A percentile compares a stretch with the other conserved stretches of the same genome.
Conservation (phyloP, 2,329 filamentous ascomycete genomes). For the Diaporthe destruens region DNA sequence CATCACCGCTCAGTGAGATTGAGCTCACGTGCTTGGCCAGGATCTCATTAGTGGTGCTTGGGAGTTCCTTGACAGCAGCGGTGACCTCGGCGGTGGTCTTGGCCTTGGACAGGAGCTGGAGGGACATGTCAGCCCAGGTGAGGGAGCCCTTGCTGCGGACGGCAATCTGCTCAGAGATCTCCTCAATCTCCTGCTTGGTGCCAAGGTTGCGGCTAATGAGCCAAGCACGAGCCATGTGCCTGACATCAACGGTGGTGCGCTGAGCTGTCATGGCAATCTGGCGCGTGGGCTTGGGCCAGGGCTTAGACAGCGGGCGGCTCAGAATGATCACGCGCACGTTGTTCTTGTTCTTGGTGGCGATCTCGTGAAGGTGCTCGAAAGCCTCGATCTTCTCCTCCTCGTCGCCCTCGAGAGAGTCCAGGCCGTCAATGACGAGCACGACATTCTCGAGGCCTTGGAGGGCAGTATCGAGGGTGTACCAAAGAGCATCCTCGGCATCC, state of each 20-base stretch:
- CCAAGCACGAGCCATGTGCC: conserved; percentile 41
- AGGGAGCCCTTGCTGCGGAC: conserved; percentile 43
- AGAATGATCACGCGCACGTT: conserved; percentile 42
- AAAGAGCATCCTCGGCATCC: conserved; percentile 46
- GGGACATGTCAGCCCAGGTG: conserved; percentile 41
- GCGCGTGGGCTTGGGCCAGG: conserved; percentile 42
- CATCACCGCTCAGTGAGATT: conserved; percentile 39
- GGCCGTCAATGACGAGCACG: conserved; percentile 40
- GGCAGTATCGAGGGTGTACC: conserved; percentile 41
- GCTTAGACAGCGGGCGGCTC: conserved; percentile 41
- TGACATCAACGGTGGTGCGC: conserved; percentile 39
- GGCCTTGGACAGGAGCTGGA: conserved; percentile 39
- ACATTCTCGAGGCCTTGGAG: conserved; percentile 42
- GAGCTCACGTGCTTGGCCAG: conserved; percentile 36
- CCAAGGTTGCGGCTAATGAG: conserved; percentile 37
- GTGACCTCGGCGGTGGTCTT: conserved; percentile 37
- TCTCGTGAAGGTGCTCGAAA: conserved; percentile 42
- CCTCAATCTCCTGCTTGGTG: conserved; percentile 42
- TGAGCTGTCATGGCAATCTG: conserved; percentile 40
- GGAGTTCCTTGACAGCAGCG: conserved; percentile 38
- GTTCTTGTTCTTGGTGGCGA: conserved; percentile 42
- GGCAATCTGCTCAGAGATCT: conserved; percentile 40
- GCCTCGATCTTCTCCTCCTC: conserved; percentile 41
- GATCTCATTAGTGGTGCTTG: conserved; percentile 39
- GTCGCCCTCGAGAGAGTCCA: conserved; percentile 42